Base-by-base conservation (phyloP, 495 filamentous ascomycete species). In the Aspergillus kassunensis region DNA sequence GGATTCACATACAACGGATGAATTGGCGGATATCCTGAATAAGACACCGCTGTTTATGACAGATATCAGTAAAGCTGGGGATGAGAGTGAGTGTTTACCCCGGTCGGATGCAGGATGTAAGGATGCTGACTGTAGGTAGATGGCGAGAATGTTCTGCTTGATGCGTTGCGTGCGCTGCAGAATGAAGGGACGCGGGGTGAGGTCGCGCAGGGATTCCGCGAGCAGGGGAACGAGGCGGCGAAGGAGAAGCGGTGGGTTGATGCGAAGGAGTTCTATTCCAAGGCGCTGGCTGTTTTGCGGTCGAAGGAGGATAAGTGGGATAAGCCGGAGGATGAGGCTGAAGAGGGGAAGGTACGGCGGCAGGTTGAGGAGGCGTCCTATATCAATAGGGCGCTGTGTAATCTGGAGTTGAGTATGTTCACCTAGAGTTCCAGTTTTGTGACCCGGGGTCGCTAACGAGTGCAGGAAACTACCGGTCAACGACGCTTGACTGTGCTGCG, bases 21-120 rank as follows among this genome's bases (percentile, higher is more conserved):
- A 95, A 55, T 73, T 93, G 11, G 64, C 87, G 19, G 74, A 78
- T 20, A 85, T 90, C 57, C 75, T 96, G 68, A 91, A 90, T 63
- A 81, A 84, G 58, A 83, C 82, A 11, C 93, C 95, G 6, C 75
- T 98, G 24, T 98, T 98, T 74, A 98, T 98, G 93, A 97, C 89
- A 6, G 80, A 85, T 55, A 80, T 97, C 10, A 87, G 90, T 55
- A 85, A 91, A 54, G 75, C 78, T 11, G 77, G 75, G 20, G 79
- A 73, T 57, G 77, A 80, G 60, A 72, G 76, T 72, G 65, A 37
- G 73, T 66, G 9, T 4, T 4, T 27, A 27, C 24, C 4, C 9
- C 24, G 4, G 4, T n/a, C n/a, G n/a, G n/a, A n/a, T n/a, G n/a
- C n/a, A n/a, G n/a, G n/a, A n/a, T n/a, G n/a, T n/a, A n/a, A n/a